Percentiles rank a stretch among this genome's conserved stretches.
phyloP scores from a whole-genome alignment of 176 grass and related monocot genomes.

The Alopecurus myosuroides region DNA sequence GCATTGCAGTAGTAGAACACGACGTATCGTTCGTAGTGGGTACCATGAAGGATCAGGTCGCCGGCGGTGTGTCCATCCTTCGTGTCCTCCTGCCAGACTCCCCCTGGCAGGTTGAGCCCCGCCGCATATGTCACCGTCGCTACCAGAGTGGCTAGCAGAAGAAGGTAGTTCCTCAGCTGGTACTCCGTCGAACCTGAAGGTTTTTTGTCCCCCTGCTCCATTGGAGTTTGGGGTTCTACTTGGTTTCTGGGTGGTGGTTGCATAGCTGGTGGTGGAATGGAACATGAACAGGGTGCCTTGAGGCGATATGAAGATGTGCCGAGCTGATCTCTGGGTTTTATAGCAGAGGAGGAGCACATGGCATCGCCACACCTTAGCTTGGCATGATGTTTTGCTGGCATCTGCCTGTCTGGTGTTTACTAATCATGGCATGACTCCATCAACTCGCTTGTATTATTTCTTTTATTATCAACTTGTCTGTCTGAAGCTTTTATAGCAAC shows the following conservation, averaged over 20 bases:
- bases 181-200: background rate
- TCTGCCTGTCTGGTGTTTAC: background rate
- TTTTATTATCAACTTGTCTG: background rate
- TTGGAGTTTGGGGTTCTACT: background rate
- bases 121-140: constrained; percentile 29
- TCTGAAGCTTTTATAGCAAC: background rate
- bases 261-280: no score
- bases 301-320: background rate
- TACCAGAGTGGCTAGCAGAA: constrained; percentile 28
- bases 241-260: no score
- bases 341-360: background rate
- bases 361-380: background rate
- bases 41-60: constrained; percentile 22
- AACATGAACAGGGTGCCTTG: background rate
- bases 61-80: background rate
- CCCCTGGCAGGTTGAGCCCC: constrained; percentile 36
- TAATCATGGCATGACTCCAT: background rate
- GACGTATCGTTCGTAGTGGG: constrained; percentile 1
- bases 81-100: constrained; percentile 19
- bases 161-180: constrained; percentile 26
- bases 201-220: background rate
- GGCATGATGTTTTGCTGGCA: background rate
- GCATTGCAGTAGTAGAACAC: constrained; percentile 57
- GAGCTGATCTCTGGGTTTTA: background rate
- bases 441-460: background rate